Percentiles rank a stretch among this genome's conserved stretches.
Evolutionary conservation across 495 filamentous ascomycete species (phyloP).

Genomic region (Glutinoglossum americanum): DNA sequence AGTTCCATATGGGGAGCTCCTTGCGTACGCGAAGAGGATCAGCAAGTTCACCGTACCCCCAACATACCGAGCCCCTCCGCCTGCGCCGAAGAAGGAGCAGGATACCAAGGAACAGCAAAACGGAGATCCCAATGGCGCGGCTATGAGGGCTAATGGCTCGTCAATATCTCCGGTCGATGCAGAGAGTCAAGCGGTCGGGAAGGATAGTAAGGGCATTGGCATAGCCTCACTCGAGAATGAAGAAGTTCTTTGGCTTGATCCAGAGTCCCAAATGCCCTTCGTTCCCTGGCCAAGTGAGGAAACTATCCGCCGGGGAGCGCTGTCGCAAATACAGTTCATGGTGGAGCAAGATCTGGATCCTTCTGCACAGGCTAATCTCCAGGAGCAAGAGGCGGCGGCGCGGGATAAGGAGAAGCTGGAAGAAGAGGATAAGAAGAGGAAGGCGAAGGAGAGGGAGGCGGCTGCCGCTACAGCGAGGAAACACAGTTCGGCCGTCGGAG

Average conservation of each 20-base stretch:
- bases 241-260: constrained; percentile 29
- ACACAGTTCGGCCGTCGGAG: neutral
- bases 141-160: neutral
- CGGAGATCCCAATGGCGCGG: neutral
- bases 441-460: constrained; percentile 15
- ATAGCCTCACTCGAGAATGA: constrained; percentile 10
- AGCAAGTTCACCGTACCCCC: constrained; percentile 50
- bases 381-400: constrained; percentile 17
- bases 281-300: constrained; percentile 48
- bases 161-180: neutral
- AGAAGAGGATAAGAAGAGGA: constrained; percentile 18
- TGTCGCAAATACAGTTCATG: constrained; percentile 34
- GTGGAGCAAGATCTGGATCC: constrained; percentile 33
- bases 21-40: constrained; percentile 52
- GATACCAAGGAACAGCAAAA: neutral
- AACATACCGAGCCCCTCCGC: constrained; percentile 25
- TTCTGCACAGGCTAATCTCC: neutral
- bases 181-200: neutral
- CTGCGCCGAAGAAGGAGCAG: neutral
- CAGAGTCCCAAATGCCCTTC: constrained; percentile 26
- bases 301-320: constrained; percentile 36
- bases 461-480: neutral
- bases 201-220: constrained; percentile 12
- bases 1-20: constrained; percentile 43
- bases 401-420: constrained; percentile 21